Base-by-base conservation (phyloP, 768 basidiomycete genomes). In the Boletellus emodensis region DNA sequence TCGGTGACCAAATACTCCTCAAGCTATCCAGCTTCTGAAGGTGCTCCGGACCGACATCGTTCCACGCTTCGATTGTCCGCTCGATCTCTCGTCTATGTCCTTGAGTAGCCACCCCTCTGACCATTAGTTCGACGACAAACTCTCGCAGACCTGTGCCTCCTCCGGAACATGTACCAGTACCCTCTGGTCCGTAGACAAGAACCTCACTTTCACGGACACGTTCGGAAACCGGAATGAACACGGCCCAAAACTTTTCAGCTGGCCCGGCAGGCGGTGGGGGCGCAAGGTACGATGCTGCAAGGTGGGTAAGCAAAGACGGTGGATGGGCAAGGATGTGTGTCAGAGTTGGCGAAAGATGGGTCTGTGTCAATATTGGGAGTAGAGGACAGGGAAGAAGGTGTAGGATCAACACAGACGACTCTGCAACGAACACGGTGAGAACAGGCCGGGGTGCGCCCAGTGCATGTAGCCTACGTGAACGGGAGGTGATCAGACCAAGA, bases 191-290 rank as follows among this genome's bases (percentile, higher is more conserved):
- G 56, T 80, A 84, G 15, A 87, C 73, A 33, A 90, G 70, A 48
- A 68, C 67, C 56, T 85, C 80, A 37, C 76, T 75, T 56, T 92
- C 83, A 49, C 77, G 67, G 4, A 58, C 64, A 22, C 85, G 77
- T 63, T 81, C 83, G 48, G 83, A 80, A 50, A 89, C 64, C 0
- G 88, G 85, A 8, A 82, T 65, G 60, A 94, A 89, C 11, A 91
- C 74, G 34, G 74, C 72, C 89, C 87, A 94, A 69, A 94, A 94
- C 60, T 89, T 89, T 33, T 77, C 71, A n/a, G 75, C 71, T 0
- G 78, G 58, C 9, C 81, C 79, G 36, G 73, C 69, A 8, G 86
- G 81, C 1, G 88, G 86, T 0, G 91, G 90, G 1, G 77, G 79
- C 2, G 82, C 79, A 40, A 90, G 74, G 63, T 90, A 93, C 8